These are phyloP conservation scores for Fusarium temperatum DNA, from an alignment of 2,329 filamentous ascomycete genomes.

Conservation along the genomic window DNA sequence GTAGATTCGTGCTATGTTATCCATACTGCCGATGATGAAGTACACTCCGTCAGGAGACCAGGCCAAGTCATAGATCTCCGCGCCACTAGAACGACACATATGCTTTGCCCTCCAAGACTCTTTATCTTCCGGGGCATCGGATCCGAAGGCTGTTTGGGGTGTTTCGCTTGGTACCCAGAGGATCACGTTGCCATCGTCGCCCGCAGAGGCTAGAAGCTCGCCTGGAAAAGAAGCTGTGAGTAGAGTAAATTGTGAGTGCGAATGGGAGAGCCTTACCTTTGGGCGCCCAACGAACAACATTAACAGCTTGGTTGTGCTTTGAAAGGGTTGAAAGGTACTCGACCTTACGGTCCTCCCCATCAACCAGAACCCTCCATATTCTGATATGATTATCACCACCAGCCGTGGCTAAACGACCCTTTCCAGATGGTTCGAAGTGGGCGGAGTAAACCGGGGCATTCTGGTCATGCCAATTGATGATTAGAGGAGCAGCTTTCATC, in stretches of 20 bases:
- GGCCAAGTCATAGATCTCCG: slow-evolving; percentile 97
- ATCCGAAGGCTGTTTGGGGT: slow-evolving; percentile 75
- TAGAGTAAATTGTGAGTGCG: neutral
- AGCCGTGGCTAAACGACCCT: slow-evolving; percentile 89
- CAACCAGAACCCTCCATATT: slow-evolving; percentile 89
- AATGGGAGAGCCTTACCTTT: slow-evolving; percentile 69
- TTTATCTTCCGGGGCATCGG: slow-evolving; percentile 89
- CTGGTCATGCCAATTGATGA: slow-evolving; percentile 99
- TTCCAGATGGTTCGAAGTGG: slow-evolving; percentile 93
- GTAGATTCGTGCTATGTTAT: slow-evolving; percentile 97
- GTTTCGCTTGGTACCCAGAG: slow-evolving; percentile 92
- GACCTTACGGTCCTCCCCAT: slow-evolving; percentile 87
- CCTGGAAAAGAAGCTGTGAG: slow-evolving; percentile 60
- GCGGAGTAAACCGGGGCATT: slow-evolving; percentile 97
- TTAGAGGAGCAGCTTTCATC: slow-evolving; percentile 97
- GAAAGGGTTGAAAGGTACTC: slow-evolving; percentile 90
- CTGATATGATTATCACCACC: slow-evolving; percentile 97
- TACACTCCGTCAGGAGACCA: slow-evolving; percentile 98
- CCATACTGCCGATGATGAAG: slow-evolving; percentile 99
- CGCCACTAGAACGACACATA: slow-evolving; percentile 94
- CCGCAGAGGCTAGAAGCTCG: slow-evolving; percentile 91
- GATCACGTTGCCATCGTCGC: slow-evolving; percentile 96
- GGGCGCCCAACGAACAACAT: slow-evolving; percentile 95
- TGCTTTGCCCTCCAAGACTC: slow-evolving; percentile 97
- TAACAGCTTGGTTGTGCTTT: slow-evolving; percentile 97